Percentiles rank a stretch among this genome's conserved stretches.
These are phyloP conservation scores for Coemansia sp. DNA, from an alignment of 192 early-diverging fungal species.

Conservation along the genomic window DNA sequence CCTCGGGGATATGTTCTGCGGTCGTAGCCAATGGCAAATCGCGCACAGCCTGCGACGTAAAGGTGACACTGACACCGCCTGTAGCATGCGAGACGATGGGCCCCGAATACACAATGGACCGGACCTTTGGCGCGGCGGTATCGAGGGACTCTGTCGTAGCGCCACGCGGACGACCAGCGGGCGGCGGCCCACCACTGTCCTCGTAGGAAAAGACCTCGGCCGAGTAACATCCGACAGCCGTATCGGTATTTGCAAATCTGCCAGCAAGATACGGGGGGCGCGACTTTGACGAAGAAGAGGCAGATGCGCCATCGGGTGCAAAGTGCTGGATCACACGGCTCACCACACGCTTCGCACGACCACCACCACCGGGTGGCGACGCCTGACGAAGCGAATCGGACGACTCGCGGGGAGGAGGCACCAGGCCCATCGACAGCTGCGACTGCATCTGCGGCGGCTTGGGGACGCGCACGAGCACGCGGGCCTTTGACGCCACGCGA, in stretches of 20 bases:
- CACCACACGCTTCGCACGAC: conserved; percentile 47
- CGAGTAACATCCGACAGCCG: conserved; percentile 43
- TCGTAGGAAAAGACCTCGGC: conserved; percentile 38
- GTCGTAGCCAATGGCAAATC: conserved; percentile 26
- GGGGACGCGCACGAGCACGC: conserved; percentile 31
- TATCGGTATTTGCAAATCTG: conserved; percentile 42
- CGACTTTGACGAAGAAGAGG: no score
- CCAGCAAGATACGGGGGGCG: conserved; percentile 37
- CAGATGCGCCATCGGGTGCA: conserved; percentile 17
- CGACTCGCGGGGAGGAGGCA: conserved; percentile 16
- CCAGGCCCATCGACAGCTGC: background rate
- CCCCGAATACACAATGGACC: conserved; percentile 49
- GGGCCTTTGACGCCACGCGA: conserved; percentile 36
- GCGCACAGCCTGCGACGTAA: conserved; percentile 46
- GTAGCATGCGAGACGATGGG: conserved; percentile 41
- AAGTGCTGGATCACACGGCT: conserved; percentile 39
- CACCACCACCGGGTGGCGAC: background rate
- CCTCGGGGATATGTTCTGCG: conserved; percentile 19
- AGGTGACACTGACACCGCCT: conserved; percentile 52
- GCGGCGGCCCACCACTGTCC: background rate
- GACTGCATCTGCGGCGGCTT: background rate
- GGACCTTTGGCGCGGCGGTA: conserved; percentile 13
- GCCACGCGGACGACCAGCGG: conserved; percentile 11
- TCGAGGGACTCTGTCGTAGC: conserved; percentile 32
- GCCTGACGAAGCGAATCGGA: conserved; percentile 14